A percentile compares a stretch with the other conserved stretches of the same genome.
Conservation (phyloP, 2,329 filamentous ascomycete species). For the Tolypocladium album region DNA sequence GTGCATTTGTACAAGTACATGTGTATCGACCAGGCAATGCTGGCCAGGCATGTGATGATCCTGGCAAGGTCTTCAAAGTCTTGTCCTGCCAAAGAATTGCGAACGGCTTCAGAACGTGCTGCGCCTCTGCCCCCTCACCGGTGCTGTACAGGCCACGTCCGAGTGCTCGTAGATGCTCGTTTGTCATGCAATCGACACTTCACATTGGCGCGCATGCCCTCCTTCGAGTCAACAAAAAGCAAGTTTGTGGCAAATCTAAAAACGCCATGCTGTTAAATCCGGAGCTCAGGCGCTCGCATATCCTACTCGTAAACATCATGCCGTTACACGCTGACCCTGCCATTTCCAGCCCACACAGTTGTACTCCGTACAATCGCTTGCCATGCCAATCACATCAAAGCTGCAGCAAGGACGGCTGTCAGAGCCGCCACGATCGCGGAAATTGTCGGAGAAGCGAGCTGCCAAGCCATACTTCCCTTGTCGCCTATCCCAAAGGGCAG, state of each 20-base stretch:
- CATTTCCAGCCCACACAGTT: neutral
- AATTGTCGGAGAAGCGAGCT: slow-evolving; percentile 9
- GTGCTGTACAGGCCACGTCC: neutral
- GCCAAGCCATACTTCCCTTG: slow-evolving; percentile 17
- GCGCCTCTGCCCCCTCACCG: neutral
- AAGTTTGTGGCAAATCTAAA: neutral
- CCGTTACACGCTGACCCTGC: neutral
- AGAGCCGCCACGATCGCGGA: slow-evolving; percentile 10
- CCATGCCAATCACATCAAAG: slow-evolving; percentile 9
- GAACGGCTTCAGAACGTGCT: neutral
- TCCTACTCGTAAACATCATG: neutral
- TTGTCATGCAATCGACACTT: neutral
- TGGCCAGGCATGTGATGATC: neutral
- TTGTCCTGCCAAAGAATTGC: neutral
- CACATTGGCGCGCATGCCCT: neutral
- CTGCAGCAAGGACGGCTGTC: slow-evolving; percentile 8
- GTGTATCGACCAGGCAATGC: neutral
- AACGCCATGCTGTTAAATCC: neutral
- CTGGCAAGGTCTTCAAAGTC: neutral
- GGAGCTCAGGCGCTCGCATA: neutral
- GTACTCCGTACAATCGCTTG: neutral
- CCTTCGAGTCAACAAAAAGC: neutral
- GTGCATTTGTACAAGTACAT: neutral
- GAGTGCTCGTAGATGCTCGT: neutral
- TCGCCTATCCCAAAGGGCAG: slow-evolving; percentile 35